Evolutionary conservation across 2,329 filamentous ascomycete species (phyloP), one percentile per base, ranked within the genome.

Genomic region (Aspergillus niger): DNA sequence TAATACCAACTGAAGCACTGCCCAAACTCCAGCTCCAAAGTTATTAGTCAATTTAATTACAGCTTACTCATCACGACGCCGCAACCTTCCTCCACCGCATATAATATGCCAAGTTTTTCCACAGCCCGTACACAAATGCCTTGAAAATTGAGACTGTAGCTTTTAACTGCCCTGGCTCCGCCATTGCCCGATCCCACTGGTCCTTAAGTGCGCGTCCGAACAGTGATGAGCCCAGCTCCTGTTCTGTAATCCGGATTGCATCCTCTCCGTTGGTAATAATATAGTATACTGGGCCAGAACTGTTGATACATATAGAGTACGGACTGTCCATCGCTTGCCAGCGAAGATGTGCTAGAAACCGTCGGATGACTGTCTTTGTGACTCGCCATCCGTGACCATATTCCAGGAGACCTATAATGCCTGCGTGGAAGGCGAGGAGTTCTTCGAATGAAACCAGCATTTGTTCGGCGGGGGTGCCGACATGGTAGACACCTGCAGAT

Each of bases 401-500:
- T 20, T 50, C 47, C 1, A 50, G 47, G 26, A 50, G 47, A 30
- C 47, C 47, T 26, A 32, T 20, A 4, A 50, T 50, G 8, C 47
- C 47, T 1, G 47, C 47, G 28, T 50, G n/a, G 28, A 50, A 50
- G 15, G 26, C 26, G 47, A 50, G 47, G n/a, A 50, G 47, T 20
- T 32, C 47, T 50, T 50, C 47, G 26, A 50, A 50, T 8, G 47
- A 50, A 8, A 50, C 47, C 8, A 50, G 47, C 47, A 50, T 50
- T 32, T 50, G 47, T 8, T 50, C 15, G 8, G 47, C 17, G 26
- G 47, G 47, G 1, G 47, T 50, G n/a, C 47, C 47, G 47, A 50
- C 26, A 15, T 50, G 47, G 47, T 50, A 50, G 26, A 50, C n/a
- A 3, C 47, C 47, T 26, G 47, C n/a, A 8, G 47, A 50, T 50